phyloP scores from a whole-genome alignment of 2,329 filamentous ascomycete species.

The Neobulgaria alba region DNA sequence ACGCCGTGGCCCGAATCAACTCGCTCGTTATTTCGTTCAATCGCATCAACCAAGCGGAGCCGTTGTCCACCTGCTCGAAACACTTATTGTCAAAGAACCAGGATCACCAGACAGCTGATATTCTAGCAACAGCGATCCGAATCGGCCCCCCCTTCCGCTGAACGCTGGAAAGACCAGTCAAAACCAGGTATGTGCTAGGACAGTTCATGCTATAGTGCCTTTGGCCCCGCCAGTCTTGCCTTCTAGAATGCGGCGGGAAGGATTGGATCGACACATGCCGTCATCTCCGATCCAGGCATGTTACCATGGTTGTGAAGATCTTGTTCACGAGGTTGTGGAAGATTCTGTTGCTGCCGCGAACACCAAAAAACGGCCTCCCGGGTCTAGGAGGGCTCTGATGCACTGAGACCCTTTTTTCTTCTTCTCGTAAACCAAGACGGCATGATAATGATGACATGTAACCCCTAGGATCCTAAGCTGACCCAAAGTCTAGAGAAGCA shows the following conservation, averaged over 20 bases:
- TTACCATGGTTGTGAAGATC: constrained; percentile 5
- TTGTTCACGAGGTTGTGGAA: background rate
- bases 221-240: constrained; percentile 2
- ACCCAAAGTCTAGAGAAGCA: too few species aligned
- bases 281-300: constrained; percentile 1
- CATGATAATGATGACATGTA: background rate
- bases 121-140: background rate
- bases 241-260: constrained; percentile 15
- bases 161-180: too few species aligned
- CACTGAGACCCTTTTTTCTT: too few species aligned
- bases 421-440: too few species aligned
- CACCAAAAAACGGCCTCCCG: too few species aligned
- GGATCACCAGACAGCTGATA: constrained; percentile 10
- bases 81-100: constrained; percentile 13
- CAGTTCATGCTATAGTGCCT: constrained; percentile 12
- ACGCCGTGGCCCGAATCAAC: background rate
- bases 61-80: constrained; percentile 7
- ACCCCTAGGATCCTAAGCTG: background rate
- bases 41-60: background rate
- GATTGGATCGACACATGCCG: constrained; percentile 3
- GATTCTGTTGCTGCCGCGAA: too few species aligned
- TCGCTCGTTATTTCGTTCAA: background rate
- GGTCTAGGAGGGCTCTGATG: too few species aligned
- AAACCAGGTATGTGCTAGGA: too few species aligned
- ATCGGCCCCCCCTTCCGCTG: background rate